These are phyloP conservation scores for Cylindrotheca closterium DNA, from an alignment of 108 stramenopile species.

Conservation along the genomic window DNA sequence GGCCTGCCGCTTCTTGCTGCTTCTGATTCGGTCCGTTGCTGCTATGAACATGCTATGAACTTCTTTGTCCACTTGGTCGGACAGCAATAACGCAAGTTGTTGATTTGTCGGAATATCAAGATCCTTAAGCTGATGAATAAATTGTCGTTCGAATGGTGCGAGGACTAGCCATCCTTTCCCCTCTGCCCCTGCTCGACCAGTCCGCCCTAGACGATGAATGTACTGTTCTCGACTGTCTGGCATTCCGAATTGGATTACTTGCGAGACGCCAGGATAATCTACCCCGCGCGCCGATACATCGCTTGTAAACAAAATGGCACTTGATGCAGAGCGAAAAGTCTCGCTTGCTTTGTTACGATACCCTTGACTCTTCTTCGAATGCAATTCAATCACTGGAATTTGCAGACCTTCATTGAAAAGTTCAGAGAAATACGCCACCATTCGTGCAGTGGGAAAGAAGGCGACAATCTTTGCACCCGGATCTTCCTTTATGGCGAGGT, in stretches of 20 bases:
- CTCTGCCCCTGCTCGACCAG: conserved; percentile 76
- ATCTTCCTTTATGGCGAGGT: conserved; percentile 41
- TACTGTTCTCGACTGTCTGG: conserved; percentile 97
- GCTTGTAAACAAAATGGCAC: conserved; percentile 72
- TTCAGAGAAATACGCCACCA: conserved; percentile 60
- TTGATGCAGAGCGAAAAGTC: conserved; percentile 45
- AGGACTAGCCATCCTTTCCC: conserved; percentile 69
- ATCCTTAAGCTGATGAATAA: conserved; percentile 5
- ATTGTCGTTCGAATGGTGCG: not conserved
- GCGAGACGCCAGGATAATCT: conserved; percentile 61
- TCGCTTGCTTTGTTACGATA: conserved; percentile 64
- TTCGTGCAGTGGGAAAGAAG: conserved; percentile 86
- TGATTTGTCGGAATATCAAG: conserved; percentile 10
- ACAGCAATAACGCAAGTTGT: not conserved
- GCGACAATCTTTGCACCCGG: conserved; percentile 75
- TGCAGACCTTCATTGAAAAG: conserved; percentile 58
- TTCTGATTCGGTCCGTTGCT: conserved; percentile 3
- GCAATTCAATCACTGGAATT: conserved; percentile 68
- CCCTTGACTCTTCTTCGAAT: conserved; percentile 80
- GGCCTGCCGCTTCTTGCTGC: not conserved
- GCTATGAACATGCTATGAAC: conserved; percentile 1
- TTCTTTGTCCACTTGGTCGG: not conserved
- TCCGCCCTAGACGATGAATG: conserved; percentile 92
- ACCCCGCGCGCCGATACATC: conserved; percentile 94
- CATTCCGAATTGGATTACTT: conserved; percentile 65